Evolutionary conservation across 1,284 basidiomycete genomes (phyloP).

Genomic region (Trichosporon sp.): DNA sequence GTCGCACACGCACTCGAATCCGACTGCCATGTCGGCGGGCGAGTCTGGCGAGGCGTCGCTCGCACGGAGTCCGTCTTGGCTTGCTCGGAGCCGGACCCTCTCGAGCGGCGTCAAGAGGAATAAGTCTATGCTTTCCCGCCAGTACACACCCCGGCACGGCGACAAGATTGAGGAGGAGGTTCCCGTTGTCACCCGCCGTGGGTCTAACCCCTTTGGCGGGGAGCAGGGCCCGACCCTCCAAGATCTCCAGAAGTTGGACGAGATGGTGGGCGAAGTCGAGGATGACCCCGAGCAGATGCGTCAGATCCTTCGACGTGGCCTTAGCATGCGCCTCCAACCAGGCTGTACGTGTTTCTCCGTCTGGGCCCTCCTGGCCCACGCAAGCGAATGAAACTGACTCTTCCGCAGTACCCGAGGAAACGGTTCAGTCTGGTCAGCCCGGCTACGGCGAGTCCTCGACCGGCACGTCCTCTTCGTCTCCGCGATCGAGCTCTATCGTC

Average conservation of each 20-base stretch:
- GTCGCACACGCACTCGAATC: constrained; percentile 73
- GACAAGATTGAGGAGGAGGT: constrained; percentile 70
- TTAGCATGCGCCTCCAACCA: constrained; percentile 83
- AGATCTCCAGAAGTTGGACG: constrained; percentile 89
- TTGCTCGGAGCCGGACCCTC: constrained; percentile 47
- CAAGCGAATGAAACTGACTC: background rate
- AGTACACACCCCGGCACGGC: constrained; percentile 74
- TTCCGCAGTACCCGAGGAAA: constrained; percentile 44
- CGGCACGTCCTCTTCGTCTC: constrained; percentile 42
- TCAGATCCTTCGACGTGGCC: constrained; percentile 77
- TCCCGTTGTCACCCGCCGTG: constrained; percentile 66
- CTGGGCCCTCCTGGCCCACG: background rate
- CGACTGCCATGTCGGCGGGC: constrained; percentile 40
- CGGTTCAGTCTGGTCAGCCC: constrained; percentile 26
- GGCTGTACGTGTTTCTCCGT: constrained; percentile 49
- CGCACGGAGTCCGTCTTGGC: constrained; percentile 44
- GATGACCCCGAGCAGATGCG: constrained; percentile 83
- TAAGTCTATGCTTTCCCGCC: constrained; percentile 85
- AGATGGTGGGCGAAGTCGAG: constrained; percentile 84
- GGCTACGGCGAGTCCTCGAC: constrained; percentile 11
- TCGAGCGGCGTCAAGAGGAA: constrained; percentile 69
- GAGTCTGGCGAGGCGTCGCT: constrained; percentile 39
- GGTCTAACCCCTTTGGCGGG: constrained; percentile 65
- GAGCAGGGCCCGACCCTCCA: constrained; percentile 80
- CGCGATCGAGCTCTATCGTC: constrained; percentile 80